phyloP scores from a whole-genome alignment of 1,139 yeast species.

The Taphrina communis region DNA sequence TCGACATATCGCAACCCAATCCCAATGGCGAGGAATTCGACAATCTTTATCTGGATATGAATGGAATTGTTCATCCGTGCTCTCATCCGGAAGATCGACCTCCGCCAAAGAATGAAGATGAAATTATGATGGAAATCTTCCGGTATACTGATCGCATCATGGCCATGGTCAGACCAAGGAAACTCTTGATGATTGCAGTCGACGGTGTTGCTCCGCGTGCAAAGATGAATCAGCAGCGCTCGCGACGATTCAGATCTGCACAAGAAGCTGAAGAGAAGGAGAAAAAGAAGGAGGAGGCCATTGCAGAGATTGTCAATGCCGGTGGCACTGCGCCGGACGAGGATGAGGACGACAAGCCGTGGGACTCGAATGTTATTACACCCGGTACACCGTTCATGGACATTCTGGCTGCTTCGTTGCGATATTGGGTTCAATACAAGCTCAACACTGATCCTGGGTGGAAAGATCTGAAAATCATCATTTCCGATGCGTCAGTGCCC shows the following conservation, averaged over 20 bases:
- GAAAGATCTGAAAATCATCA: slow-evolving; percentile 76
- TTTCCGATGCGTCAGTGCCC: slow-evolving; percentile 97
- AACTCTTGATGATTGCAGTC: slow-evolving; percentile 86
- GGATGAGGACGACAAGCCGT: slow-evolving; percentile 59
- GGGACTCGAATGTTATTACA: slow-evolving; percentile 93
- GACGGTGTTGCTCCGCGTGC: slow-evolving; percentile 99
- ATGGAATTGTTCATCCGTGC: slow-evolving; percentile 97
- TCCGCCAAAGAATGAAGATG: slow-evolving; percentile 92
- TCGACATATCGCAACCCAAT: slow-evolving; percentile 74
- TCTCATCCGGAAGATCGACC: slow-evolving; percentile 95
- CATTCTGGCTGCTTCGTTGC: slow-evolving; percentile 76
- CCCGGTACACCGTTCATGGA: slow-evolving; percentile 99
- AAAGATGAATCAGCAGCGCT: slow-evolving; percentile 98
- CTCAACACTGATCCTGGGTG: slow-evolving; percentile 88
- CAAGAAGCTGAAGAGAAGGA: slow-evolving; percentile 75
- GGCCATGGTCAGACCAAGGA: slow-evolving; percentile 93
- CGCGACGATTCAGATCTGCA: slow-evolving; percentile 95
- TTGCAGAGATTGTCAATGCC: slow-evolving; percentile 57
- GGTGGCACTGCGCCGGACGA: slow-evolving; percentile 56
- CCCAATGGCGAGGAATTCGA: slow-evolving; percentile 91
- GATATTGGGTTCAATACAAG: slow-evolving; percentile 90
- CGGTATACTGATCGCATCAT: slow-evolving; percentile 87
- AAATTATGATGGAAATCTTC: slow-evolving; percentile 89
- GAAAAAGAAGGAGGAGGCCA: slow-evolving; percentile 54
- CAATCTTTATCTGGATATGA: slow-evolving; percentile 85